phyloP scores from a whole-genome alignment of 176 grass and related monocot genomes.

The Echinochloa phyllopogon region DNA sequence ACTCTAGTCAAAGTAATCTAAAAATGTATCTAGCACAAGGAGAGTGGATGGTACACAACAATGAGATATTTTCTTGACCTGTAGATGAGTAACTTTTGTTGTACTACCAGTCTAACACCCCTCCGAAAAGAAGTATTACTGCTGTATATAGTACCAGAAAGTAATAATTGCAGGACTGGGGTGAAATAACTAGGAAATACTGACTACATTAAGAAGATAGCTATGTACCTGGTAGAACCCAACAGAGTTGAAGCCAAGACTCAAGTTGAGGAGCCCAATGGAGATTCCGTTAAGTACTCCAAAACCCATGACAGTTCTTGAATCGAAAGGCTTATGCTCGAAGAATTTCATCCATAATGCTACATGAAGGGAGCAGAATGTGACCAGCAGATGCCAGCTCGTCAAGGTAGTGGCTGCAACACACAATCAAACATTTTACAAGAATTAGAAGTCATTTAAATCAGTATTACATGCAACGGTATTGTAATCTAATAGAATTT shows the following conservation, averaged over 20 bases:
- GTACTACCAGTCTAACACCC: background rate
- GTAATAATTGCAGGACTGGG: slow-evolving; percentile 19
- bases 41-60: slow-evolving; percentile 32
- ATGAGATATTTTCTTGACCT: slow-evolving; percentile 27
- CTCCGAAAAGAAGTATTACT: slow-evolving; percentile 30
- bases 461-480: background rate
- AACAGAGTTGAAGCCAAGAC: slow-evolving; percentile 99
- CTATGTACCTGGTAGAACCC: slow-evolving; percentile 94
- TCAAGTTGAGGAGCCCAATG: slow-evolving; percentile 97
- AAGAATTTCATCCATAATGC: slow-evolving; percentile 95
- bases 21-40: slow-evolving; percentile 33
- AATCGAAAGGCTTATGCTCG: slow-evolving; percentile 96
- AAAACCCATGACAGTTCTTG: slow-evolving; percentile 97
- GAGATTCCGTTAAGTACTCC: slow-evolving; percentile 98
- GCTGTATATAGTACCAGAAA: slow-evolving; percentile 13
- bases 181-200: slow-evolving; percentile 33
- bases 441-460: background rate
- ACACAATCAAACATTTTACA: slow-evolving; percentile 29
- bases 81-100: slow-evolving; percentile 34
- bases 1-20: slow-evolving; percentile 14
- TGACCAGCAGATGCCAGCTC: slow-evolving; percentile 99
- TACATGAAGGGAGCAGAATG: slow-evolving; percentile 96
- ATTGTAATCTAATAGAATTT: slow-evolving; percentile 1
- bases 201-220: slow-evolving; percentile 19
- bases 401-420: slow-evolving; percentile 97